These are phyloP conservation scores for Xylariaceae sp. DNA, from an alignment of 2,329 filamentous ascomycete genomes.

Conservation along the genomic window DNA sequence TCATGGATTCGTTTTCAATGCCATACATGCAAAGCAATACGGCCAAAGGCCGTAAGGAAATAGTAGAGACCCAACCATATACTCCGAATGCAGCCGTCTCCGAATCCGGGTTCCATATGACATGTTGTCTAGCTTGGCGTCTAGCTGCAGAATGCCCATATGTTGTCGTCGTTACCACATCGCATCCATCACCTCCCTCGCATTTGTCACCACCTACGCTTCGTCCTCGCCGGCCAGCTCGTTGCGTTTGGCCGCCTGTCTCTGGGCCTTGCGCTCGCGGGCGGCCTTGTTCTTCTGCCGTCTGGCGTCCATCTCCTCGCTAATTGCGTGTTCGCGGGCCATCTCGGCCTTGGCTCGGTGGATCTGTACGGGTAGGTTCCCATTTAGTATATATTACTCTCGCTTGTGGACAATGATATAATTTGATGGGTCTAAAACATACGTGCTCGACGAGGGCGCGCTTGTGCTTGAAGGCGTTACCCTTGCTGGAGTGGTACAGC, in stretches of 20 bases:
- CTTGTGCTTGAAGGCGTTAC: constrained; percentile 99
- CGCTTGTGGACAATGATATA: too few species aligned
- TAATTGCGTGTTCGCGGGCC: constrained; percentile 90
- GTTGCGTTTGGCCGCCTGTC: constrained; percentile 87
- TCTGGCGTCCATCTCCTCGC: constrained; percentile 99
- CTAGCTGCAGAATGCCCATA: constrained; percentile 39
- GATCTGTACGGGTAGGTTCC: constrained; percentile 67
- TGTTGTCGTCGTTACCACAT: constrained; percentile 35
- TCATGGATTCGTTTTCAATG: constrained; percentile 63
- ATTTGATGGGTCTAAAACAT: constrained; percentile 57
- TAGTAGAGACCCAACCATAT: constrained; percentile 55
- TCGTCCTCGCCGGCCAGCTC: constrained; percentile 78
- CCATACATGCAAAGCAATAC: constrained; percentile 57
- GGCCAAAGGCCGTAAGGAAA: constrained; percentile 46
- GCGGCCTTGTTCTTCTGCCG: constrained; percentile 99
- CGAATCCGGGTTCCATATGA: constrained; percentile 41
- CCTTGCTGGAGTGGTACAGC: constrained; percentile 99
- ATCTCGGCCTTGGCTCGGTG: constrained; percentile 99
- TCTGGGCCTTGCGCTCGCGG: constrained; percentile 96
- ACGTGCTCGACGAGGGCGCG: constrained; percentile 99
- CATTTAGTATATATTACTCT: constrained; percentile 19
- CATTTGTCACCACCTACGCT: constrained; percentile 44
- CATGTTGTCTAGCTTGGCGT: constrained; percentile 37
- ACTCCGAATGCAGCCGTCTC: constrained; percentile 52
- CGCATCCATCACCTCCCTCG: constrained; percentile 30